Evolutionary conservation across 108 stramenopile species (phyloP).

Genomic region (Skeletonema tropicum): DNA sequence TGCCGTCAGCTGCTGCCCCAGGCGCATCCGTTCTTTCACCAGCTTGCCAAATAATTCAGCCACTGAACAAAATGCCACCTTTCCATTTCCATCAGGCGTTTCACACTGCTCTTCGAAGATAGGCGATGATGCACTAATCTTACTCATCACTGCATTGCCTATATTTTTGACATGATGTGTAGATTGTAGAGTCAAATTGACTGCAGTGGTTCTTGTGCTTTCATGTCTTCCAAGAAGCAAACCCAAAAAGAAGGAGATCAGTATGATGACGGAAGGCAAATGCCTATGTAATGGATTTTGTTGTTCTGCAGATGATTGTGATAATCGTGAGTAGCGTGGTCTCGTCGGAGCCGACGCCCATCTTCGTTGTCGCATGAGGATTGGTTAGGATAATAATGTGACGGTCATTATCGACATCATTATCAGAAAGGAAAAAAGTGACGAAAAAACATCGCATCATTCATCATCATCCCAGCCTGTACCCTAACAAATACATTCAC

Average conservation of each 20-base stretch:
- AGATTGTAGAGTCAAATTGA: constrained; percentile 6
- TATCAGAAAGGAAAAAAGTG: too few species aligned
- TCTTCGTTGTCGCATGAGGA: too few species aligned
- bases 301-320: too few species aligned
- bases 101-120: constrained; percentile 9
- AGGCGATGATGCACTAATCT: neutral
- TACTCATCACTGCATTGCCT: neutral
- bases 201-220: neutral
- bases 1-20: constrained; percentile 10
- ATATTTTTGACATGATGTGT: constrained; percentile 1
- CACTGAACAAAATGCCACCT: constrained; percentile 18
- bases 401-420: too few species aligned
- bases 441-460: too few species aligned
- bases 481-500: neutral
- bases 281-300: too few species aligned
- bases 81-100: constrained; percentile 9
- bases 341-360: too few species aligned
- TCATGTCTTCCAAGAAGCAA: constrained; percentile 15
- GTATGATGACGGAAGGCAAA: constrained; percentile 16
- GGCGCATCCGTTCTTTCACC: neutral
- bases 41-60: constrained; percentile 25
- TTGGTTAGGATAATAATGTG: too few species aligned
- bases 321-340: too few species aligned
- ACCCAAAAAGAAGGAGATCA: constrained; percentile 13
- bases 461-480: too few species aligned